Conservation (phyloP, 2,329 filamentous ascomycete species). For the Hymenoscyphus salicellus region DNA sequence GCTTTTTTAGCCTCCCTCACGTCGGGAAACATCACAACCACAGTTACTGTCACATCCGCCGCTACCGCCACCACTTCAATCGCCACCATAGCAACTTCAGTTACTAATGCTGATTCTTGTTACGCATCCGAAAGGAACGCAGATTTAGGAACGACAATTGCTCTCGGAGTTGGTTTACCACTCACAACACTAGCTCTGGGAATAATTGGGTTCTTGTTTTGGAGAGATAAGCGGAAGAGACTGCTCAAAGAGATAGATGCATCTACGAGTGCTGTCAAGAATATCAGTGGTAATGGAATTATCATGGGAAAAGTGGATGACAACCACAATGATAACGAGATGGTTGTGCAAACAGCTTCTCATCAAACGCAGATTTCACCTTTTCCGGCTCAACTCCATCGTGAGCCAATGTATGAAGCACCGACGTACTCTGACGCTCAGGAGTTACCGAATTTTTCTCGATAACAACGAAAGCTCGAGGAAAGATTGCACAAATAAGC, state of each 20-base stretch:
- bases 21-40: background rate
- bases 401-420: background rate
- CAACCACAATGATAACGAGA: background rate
- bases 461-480: background rate
- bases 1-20: constrained; percentile 8
- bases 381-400: no score
- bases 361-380: no score
- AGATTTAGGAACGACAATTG: constrained; percentile 19
- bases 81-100: background rate
- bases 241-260: background rate
- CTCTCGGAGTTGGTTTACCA: constrained; percentile 21
- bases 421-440: background rate
- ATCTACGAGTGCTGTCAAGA: background rate
- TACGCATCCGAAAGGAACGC: background rate
- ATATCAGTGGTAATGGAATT: no score
- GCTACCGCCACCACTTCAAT: background rate
- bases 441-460: background rate
- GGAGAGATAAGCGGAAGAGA: constrained; percentile 16
- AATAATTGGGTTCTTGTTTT: constrained; percentile 19
- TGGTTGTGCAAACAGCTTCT: no score
- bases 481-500: background rate
- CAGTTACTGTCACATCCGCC: constrained; percentile 6
- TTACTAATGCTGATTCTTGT: background rate
- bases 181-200: constrained; percentile 19
- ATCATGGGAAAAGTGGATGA: background rate